A percentile compares a stretch with the other conserved stretches of the same genome.
Conservation (phyloP, 2,329 filamentous ascomycete species). For the Xylaria sp. region DNA sequence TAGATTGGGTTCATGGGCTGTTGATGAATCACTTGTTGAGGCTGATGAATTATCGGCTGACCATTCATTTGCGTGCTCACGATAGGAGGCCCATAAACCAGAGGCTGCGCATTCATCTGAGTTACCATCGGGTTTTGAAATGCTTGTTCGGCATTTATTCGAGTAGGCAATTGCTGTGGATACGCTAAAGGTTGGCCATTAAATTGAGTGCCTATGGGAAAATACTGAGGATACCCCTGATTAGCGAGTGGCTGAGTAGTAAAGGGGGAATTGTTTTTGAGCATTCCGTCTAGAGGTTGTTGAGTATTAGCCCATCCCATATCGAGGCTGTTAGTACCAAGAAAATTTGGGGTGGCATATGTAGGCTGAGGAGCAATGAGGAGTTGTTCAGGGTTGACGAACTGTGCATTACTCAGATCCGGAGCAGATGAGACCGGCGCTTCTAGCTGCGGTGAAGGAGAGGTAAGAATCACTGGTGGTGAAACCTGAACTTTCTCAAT, state of each 20-base stretch:
- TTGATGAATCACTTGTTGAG: constrained; percentile 2
- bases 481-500: neutral
- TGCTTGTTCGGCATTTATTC: neutral
- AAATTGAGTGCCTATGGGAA: neutral
- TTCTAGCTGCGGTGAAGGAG: neutral
- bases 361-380: neutral
- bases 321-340: neutral
- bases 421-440: neutral
- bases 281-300: neutral
- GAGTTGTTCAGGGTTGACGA: constrained; percentile 2
- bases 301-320: neutral
- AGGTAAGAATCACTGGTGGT: neutral
- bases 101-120: neutral
- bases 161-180: neutral
- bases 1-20: constrained; percentile 3
- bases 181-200: neutral
- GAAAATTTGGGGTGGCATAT: neutral
- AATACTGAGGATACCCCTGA: neutral
- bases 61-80: neutral
- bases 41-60: neutral
- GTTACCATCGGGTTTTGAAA: neutral
- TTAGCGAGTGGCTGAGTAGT: neutral
- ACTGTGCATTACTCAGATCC: neutral
- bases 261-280: neutral
- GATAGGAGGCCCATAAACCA: neutral